Base-by-base conservation (phyloP, 495 filamentous ascomycete genomes). In the Annulohypoxylon maeteangense region DNA sequence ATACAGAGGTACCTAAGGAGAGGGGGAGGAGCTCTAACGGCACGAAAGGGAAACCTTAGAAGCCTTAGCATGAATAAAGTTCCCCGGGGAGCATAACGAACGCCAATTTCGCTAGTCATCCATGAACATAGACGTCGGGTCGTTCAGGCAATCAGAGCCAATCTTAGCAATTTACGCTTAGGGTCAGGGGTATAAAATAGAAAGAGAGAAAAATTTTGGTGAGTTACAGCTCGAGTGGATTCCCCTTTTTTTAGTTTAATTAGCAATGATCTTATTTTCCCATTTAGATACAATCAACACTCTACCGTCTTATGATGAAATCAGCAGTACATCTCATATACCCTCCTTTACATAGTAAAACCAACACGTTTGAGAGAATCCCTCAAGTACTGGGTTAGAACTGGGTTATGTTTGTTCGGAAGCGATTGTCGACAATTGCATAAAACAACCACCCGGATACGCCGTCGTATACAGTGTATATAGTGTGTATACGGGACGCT, bases 231-330 rank as follows among this genome's bases (percentile, higher is more conserved):
- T 73, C 48, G 65, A 42, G 61, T 68, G 70, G 70, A 48, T 73
- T 73, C 70, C 60, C 65, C 65, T 65, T 68, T 67, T 67, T 65
- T 68, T 69, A 73, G 70, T 73, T 69, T 56, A 56, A 73, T 73
- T 73, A 73, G 50, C 65, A 63, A 65, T 73, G 65, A 64, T 73
- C 61, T 68, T 73, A 73, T 73, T 73, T 73, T 69, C 61, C 70
- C 61, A 65, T 73, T 66, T 66, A 14, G 65, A 57, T 42, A 31
- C 32, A 23, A 23, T 63, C 27, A 55, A 56, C 11, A 36, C 34
- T 22, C 59, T 68, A 47, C 54, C 53, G 29, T 63, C 48, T 59
- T 53, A 47, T 63, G 50, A 68, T 50, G 55, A 45, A 31, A 56
- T 16, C 42, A 18, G 4, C 34, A 16, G 22, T 69, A 51, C 56